A percentile compares a stretch with the other conserved stretches of the same genome.
Conservation (phyloP, 1,284 basidiomycete genomes). For the Ustilago bromivora region DNA sequence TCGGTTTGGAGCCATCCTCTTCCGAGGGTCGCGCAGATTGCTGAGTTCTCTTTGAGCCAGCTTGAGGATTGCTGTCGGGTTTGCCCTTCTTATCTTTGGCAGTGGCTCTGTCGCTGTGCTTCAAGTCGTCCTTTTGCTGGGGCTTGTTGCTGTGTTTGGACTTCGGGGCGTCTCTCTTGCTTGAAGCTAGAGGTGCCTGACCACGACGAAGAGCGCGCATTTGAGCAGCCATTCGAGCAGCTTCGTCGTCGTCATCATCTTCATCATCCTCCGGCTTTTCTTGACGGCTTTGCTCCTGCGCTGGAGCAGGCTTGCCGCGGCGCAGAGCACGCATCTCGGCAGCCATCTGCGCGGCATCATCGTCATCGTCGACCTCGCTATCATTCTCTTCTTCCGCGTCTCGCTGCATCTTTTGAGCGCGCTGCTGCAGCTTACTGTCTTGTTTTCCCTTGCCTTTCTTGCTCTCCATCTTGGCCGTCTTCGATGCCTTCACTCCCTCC, state of each 20-base stretch:
- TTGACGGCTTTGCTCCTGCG: slow-evolving; percentile 2
- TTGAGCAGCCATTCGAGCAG: slow-evolving; percentile 37
- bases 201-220: slow-evolving; percentile 42
- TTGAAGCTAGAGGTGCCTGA: slow-evolving; percentile 8
- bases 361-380: slow-evolving; percentile 32
- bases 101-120: not conserved
- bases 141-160: slow-evolving; percentile 16
- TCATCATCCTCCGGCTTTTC: slow-evolving; percentile 14
- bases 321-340: slow-evolving; percentile 33
- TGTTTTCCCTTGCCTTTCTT: slow-evolving; percentile 1
- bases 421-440: not conserved
- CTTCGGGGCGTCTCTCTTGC: slow-evolving; percentile 16
- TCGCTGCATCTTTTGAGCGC: not conserved
- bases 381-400: not conserved
- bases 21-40: not conserved
- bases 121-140: not conserved
- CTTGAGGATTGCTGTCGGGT: not conserved
- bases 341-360: slow-evolving; percentile 37
- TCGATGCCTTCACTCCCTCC: not conserved
- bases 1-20: slow-evolving; percentile 22
- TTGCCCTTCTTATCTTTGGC: slow-evolving; percentile 3
- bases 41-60: not conserved
- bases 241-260: slow-evolving; percentile 31
- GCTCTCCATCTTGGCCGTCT: slow-evolving; percentile 1
- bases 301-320: slow-evolving; percentile 20